Percentiles rank a stretch among this genome's conserved stretches.
Evolutionary conservation across 129 eudicot species (phyloP).

Genomic region (Flaveria trinervia): DNA sequence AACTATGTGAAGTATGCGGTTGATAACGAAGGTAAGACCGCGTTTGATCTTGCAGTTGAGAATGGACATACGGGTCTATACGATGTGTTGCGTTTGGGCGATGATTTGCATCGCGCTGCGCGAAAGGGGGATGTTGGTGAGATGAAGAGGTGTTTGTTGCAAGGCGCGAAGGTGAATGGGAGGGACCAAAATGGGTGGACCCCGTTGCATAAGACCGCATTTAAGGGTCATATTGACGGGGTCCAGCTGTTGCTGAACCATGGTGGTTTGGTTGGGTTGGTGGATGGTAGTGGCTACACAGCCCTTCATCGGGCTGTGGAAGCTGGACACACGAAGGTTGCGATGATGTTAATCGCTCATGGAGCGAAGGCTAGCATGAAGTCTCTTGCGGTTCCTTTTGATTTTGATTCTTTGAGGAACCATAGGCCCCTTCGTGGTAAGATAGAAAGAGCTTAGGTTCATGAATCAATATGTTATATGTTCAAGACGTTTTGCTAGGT

Average conservation of each 20-base stretch:
- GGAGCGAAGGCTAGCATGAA: conserved; percentile 72
- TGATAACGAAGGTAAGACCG: conserved; percentile 61
- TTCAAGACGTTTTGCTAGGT: background rate
- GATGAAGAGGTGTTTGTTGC: conserved; percentile 46
- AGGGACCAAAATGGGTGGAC: conserved; percentile 88
- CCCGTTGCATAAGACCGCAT: conserved; percentile 67
- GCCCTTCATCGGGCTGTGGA: conserved; percentile 74
- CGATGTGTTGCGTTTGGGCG: conserved; percentile 51
- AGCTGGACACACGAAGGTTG: conserved; percentile 58
- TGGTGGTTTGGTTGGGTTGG: conserved; percentile 64
- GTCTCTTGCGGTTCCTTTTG: conserved; percentile 44
- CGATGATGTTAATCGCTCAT: conserved; percentile 50
- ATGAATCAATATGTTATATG: background rate
- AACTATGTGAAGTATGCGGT: conserved; percentile 49
- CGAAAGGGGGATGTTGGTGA: conserved; percentile 47
- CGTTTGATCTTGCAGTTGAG: conserved; percentile 61
- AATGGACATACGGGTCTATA: conserved; percentile 45
- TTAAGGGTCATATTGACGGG: conserved; percentile 61
- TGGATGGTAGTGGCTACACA: conserved; percentile 59
- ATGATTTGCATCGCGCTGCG: conserved; percentile 56
- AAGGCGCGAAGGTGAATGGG: conserved; percentile 66
- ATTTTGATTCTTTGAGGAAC: conserved; percentile 50
- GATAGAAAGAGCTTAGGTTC: conserved; percentile 22
- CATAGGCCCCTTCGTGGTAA: conserved; percentile 27
- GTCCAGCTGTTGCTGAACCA: conserved; percentile 53